Base-by-base conservation (phyloP, 306 rosid genomes). In the Abrus precatorius region DNA sequence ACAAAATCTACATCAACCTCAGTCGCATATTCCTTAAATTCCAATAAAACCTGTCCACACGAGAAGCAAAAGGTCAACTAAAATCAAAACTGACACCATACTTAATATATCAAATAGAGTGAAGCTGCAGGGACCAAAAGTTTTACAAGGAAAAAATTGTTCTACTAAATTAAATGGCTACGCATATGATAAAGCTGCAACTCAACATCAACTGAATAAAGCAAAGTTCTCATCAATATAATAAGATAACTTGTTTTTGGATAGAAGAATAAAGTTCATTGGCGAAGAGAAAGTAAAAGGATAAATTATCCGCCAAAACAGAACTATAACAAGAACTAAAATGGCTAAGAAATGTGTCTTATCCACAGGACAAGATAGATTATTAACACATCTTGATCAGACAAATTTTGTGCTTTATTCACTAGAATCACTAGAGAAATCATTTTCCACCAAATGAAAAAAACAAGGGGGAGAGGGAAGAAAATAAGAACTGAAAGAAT, bases 1-100 rank as follows among this genome's bases (percentile, higher is more conserved):
- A 95, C 99, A 89, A 95, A 95, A 78, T 95, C 99, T 44, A 95
- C 99, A 80, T 95, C 99, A 27, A 95, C 99, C 91, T 95, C 99
- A 12, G 99, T 95, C 62, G 99, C 99, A 89, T 95, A 95, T 85
- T 95, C 99, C 86, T 95, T 95, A 80, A 95, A 95, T 82, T 95
- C 99, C 92, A 95, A 88, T 34, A 95, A 83, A 83, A 95, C 99
- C 99, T 96, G 88, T 78, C 82, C 72, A 85, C 27, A 78, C 38
- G 13, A 57, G 59, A 65, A 45, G 86, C 68, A 55, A 64, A 63
- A 72, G 66, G 28, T 77, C 33, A 66, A 80, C 55, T 48, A 48
- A 69, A 64, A 60, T 53, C 34, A 71, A 86, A 80, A 83, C 47
- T 77, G 38, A 34, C 32, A 14, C 38, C 10, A 30, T 47, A 34